Conservation (phyloP, 2,329 filamentous ascomycete species). For the Fusarium napiforme region DNA sequence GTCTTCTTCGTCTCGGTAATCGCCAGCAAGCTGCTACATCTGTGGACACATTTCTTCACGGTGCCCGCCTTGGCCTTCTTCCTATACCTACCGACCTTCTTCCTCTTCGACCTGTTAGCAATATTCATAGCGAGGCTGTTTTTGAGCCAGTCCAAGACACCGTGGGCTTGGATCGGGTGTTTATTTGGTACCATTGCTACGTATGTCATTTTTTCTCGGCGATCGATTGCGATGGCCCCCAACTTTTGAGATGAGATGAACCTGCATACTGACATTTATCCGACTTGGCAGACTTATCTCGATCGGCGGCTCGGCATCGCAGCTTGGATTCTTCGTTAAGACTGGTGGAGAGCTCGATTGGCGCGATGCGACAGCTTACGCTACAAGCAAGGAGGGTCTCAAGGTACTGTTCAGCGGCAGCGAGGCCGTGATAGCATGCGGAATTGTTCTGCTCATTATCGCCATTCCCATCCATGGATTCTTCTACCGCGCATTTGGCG, state of each 20-base stretch:
- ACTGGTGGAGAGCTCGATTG: slow-evolving; percentile 49
- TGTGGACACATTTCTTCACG: slow-evolving; percentile 42
- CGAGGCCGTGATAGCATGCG: slow-evolving; percentile 40
- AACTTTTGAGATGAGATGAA: not conserved
- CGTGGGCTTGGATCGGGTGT: slow-evolving; percentile 36
- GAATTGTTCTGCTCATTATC: slow-evolving; percentile 36
- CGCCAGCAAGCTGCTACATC: slow-evolving; percentile 45
- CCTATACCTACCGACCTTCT: slow-evolving; percentile 48
- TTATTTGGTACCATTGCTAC: slow-evolving; percentile 39
- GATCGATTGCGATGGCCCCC: not conserved
- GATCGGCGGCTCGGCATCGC: slow-evolving; percentile 45
- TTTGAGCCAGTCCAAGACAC: slow-evolving; percentile 37
- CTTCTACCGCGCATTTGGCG: slow-evolving; percentile 39
- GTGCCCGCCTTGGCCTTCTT: slow-evolving; percentile 45
- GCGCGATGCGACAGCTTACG: slow-evolving; percentile 46
- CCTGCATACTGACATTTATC: slow-evolving; percentile 11
- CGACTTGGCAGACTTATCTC: slow-evolving; percentile 39
- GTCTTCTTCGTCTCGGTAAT: slow-evolving; percentile 46
- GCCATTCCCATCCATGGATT: slow-evolving; percentile 40
- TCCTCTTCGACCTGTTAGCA: slow-evolving; percentile 44
- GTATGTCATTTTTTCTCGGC: slow-evolving; percentile 36
- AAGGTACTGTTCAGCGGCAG: slow-evolving; percentile 49
- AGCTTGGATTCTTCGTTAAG: slow-evolving; percentile 48
- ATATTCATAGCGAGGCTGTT: slow-evolving; percentile 43
- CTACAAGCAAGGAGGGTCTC: slow-evolving; percentile 46